Evolutionary conservation across 2,329 filamentous ascomycete genomes (phyloP).

Genomic region (Fonsecaea erecta): DNA sequence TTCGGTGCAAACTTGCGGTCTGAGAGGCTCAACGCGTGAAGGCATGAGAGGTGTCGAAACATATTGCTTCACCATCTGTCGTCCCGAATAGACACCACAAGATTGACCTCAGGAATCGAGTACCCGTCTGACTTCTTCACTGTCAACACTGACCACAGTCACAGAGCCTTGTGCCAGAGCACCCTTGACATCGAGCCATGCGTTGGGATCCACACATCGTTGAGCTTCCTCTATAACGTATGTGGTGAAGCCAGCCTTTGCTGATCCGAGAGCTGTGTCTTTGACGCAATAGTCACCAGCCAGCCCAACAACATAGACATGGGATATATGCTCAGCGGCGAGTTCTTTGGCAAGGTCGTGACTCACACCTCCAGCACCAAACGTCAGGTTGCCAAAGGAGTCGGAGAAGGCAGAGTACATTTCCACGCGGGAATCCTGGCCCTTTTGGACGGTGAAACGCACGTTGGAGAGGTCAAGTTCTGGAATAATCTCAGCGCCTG

Average conservation of each 20-base stretch:
- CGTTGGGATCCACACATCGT: constrained; percentile 67
- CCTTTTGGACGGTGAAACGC: constrained; percentile 77
- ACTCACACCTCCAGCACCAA: constrained; percentile 44
- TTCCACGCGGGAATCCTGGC: constrained; percentile 73
- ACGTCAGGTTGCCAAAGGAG: constrained; percentile 64
- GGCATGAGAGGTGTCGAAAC: not conserved
- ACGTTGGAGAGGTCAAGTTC: constrained; percentile 68
- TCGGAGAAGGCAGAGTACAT: constrained; percentile 95
- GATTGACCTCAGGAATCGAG: constrained; percentile 15
- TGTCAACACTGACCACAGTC: constrained; percentile 28
- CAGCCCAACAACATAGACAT: constrained; percentile 84
- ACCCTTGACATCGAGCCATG: constrained; percentile 58
- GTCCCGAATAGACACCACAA: not conserved
- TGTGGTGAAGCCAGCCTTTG: constrained; percentile 73
- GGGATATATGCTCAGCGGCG: constrained; percentile 63
- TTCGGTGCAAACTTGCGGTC: not conserved
- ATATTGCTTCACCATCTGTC: not conserved
- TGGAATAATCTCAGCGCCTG: constrained; percentile 73
- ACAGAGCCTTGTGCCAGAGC: constrained; percentile 27
- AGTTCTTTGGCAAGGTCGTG: constrained; percentile 67
- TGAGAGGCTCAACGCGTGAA: not conserved
- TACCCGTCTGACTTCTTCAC: constrained; percentile 28
- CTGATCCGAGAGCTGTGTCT: constrained; percentile 77
- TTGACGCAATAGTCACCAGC: constrained; percentile 91
- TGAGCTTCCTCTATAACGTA: constrained; percentile 80